Conservation (phyloP, 208 protist species). For the Endotrypanum monterogeii region DNA sequence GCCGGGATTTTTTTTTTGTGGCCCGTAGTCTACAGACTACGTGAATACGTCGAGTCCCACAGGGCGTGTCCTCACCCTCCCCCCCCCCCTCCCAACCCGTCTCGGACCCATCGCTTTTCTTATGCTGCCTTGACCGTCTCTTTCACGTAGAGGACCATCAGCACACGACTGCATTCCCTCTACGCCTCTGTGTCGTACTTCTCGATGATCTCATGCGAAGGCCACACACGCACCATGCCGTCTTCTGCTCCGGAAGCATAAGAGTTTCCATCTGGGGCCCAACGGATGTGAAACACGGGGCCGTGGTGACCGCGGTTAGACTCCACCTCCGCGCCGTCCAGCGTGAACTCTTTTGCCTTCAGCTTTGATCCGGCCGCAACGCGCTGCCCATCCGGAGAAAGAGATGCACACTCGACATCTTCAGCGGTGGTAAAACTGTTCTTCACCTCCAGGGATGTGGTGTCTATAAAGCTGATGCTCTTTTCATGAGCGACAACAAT, state of each 20-base stretch:
- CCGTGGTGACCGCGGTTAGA: constrained; percentile 92
- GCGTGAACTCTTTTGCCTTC: constrained; percentile 91
- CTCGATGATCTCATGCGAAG: constrained; percentile 85
- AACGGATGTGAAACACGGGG: constrained; percentile 91
- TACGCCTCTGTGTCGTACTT: constrained; percentile 66
- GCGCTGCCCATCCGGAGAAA: constrained; percentile 84
- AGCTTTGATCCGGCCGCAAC: constrained; percentile 87
- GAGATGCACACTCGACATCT: constrained; percentile 85
- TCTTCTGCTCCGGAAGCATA: constrained; percentile 91
- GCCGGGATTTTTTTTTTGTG: not conserved
- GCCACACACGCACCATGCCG: constrained; percentile 93
- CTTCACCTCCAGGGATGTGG: constrained; percentile 75
- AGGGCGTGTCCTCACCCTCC: not conserved
- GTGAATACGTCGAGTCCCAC: not conserved
- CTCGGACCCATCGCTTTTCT: not conserved
- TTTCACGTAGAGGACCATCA: not conserved
- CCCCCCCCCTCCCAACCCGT: not conserved
- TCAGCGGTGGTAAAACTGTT: constrained; percentile 78
- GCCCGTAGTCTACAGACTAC: not conserved
- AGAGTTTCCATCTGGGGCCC: constrained; percentile 85
- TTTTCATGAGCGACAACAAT: constrained; percentile 89
- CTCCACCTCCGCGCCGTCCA: constrained; percentile 83
- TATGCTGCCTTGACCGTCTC: not conserved
- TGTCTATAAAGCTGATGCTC: constrained; percentile 89
- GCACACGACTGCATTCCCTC: not conserved